Conservation (phyloP, 2,329 filamentous ascomycete genomes). For the Beauveria sp. region DNA sequence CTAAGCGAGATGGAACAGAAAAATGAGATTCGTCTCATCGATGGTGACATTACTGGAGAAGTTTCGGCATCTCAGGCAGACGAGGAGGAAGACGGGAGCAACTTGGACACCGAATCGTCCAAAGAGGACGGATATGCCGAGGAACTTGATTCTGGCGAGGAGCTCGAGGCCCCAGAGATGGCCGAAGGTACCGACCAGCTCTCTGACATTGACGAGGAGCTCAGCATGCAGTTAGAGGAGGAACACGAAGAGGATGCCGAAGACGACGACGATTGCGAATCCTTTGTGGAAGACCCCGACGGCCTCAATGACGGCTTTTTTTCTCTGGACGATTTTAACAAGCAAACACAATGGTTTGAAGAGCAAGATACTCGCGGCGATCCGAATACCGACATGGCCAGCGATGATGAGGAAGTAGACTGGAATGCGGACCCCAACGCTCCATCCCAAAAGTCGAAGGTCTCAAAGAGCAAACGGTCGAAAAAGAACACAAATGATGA, state of each 20-base stretch:
- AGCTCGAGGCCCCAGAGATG: conserved; percentile 27
- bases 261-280: conserved; percentile 42
- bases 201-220: conserved; percentile 23
- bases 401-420: conserved; percentile 80
- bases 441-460: conserved; percentile 19
- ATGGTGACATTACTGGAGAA: conserved; percentile 23
- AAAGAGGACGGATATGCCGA: conserved; percentile 31
- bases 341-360: conserved; percentile 82
- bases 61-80: conserved; percentile 23
- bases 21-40: conserved; percentile 21
- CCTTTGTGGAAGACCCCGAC: conserved; percentile 64
- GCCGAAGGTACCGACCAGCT: conserved; percentile 20
- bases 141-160: conserved; percentile 18
- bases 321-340: conserved; percentile 96
- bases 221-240: conserved; percentile 30
- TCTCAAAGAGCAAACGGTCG: conserved; percentile 18
- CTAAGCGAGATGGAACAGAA: conserved; percentile 42
- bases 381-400: conserved; percentile 63
- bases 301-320: conserved; percentile 97
- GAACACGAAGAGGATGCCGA: conserved; percentile 37
- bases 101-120: conserved; percentile 24
- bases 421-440: conserved; percentile 74
- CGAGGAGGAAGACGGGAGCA: conserved; percentile 25
- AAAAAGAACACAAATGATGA: conserved; percentile 22
- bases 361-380: conserved; percentile 74